Evolutionary conservation across 2,329 filamentous ascomycete genomes (phyloP), one percentile per base, ranked within the genome.

Genomic region (Akanthomyces muscarius): DNA sequence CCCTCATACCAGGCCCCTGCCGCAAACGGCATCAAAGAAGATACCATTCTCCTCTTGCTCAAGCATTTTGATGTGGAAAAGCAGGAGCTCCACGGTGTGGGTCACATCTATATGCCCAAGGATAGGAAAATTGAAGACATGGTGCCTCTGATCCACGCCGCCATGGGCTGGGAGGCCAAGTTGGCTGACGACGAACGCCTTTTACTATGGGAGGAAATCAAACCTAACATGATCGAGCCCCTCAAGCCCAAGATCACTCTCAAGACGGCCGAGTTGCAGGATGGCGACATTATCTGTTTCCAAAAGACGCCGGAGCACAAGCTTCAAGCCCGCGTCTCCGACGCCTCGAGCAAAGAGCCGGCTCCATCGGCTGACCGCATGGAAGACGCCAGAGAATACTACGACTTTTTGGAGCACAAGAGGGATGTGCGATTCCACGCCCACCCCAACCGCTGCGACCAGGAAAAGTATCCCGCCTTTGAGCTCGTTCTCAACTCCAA

Each of bases 211-310:
- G 95, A 99, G 78, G 95, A 99, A 79, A 98, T 99, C 77, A 99
- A 98, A 77, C 92, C 93, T 58, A 91, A 87, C 65, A 98, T 98
- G 93, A 97, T 99, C 68, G 96, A 99, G 72, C 83, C 86, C 7
- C 89, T 99, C 80, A 98, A 97, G 77, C 85, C 89, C 0, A 98
- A 97, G 78, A 87, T 92, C 71, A 92, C 92, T 0, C 83, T 99
- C 64, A 90, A 92, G 68, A 88, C 91, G 64, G 95, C 95, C 1
- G 96, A 99, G 74, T 89, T 99, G 28, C 94, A 98, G 73, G 94
- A 99, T 70, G 95, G 95, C 55, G 95, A 99, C 72, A 96, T 99
- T 68, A 87, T 99, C 63, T 97, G 93, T 72, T 97, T 98, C 77
- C 95, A 99, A 74, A 85, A 86, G 64, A 79, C 83, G 30, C 77